A percentile compares a stretch with the other conserved stretches of the same genome.
phyloP scores from a whole-genome alignment of 78 protist genomes.

The Dictyostelium capitatum region DNA sequence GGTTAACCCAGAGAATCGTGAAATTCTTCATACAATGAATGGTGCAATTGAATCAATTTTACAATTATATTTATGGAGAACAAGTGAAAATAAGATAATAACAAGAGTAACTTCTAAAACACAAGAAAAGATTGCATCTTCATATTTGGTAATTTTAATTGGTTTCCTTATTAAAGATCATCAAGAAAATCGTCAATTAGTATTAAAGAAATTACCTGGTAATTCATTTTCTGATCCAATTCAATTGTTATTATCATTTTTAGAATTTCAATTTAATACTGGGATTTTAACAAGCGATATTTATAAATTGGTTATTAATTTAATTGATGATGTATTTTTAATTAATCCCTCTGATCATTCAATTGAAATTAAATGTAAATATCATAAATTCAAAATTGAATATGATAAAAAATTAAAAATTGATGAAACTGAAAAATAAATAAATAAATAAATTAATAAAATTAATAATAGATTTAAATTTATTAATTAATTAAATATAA shows the following conservation, averaged over 20 bases:
- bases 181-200: conserved; percentile 9
- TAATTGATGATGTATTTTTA: conserved; percentile 35
- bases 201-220: conserved; percentile 6
- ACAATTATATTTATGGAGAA: conserved; percentile 19
- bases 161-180: conserved; percentile 65
- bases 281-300: conserved; percentile 17
- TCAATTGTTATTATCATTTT: conserved; percentile 34
- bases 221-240: conserved; percentile 24
- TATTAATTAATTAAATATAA: too few species aligned
- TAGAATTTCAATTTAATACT: conserved; percentile 37
- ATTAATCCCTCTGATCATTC: neutral
- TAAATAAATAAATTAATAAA: neutral
- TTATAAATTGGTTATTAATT: conserved; percentile 40
- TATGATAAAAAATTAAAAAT: conserved; percentile 34
- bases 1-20: conserved; percentile 65
- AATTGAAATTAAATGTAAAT: conserved; percentile 13
- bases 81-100: conserved; percentile 24
- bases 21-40: conserved; percentile 22
- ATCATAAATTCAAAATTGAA: conserved; percentile 8
- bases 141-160: conserved; percentile 54
- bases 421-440: neutral
- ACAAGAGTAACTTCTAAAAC: conserved; percentile 55
- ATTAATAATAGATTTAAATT: too few species aligned
- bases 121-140: conserved; percentile 72
- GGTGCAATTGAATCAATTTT: conserved; percentile 63